Evolutionary conservation across 148 eudicot genomes (phyloP), one percentile per base, ranked within the genome.

Genomic region (Amaranthus palmeri): DNA sequence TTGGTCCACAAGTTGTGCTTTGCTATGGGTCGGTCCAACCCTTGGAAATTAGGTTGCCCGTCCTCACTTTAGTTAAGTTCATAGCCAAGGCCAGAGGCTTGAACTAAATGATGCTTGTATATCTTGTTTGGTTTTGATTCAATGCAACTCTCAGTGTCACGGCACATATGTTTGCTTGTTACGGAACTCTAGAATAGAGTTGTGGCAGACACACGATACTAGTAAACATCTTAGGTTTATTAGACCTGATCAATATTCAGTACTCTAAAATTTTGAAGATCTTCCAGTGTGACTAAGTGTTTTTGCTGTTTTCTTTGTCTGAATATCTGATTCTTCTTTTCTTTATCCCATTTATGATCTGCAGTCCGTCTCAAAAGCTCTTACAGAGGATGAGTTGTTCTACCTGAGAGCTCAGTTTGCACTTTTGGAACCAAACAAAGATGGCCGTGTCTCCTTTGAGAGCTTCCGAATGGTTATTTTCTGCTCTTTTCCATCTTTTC

Each of bases 311-410:
- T 54, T 65, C 48, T 43, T 25, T 61, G 9, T 4, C 15, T 48
- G 36, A 36, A 51, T 65, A 53, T 63, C 14, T 7, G 12, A 45
- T 49, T 49, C 8, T 49, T 62, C 44, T 49, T 65, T 56, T 10
- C 11, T 54, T 44, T 81, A 53, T 69, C 7, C 44, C 36, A 25
- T 25, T 25, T 52, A n/a, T 63, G 41, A 42, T 6, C 25, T 72
- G 66, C 81, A 88, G 92, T 86, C 92, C 65, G 83, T 88, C 74
- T 84, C 92, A 59, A 88, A 84, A 80, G 89, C 89, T 75, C 80
- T 88, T 70, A 88, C 88, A 57, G 86, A 86, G 73, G 92, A 88
- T 82, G 92, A 88, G 71, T 77, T 84, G 52, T 70, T 73, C 40
- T 88, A 86, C 81, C 82, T 88, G 56, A 77, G 83, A 81, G 83